Evolutionary conservation across 2,329 filamentous ascomycete genomes (phyloP).

Genomic region (Dissoconium aciculare): DNA sequence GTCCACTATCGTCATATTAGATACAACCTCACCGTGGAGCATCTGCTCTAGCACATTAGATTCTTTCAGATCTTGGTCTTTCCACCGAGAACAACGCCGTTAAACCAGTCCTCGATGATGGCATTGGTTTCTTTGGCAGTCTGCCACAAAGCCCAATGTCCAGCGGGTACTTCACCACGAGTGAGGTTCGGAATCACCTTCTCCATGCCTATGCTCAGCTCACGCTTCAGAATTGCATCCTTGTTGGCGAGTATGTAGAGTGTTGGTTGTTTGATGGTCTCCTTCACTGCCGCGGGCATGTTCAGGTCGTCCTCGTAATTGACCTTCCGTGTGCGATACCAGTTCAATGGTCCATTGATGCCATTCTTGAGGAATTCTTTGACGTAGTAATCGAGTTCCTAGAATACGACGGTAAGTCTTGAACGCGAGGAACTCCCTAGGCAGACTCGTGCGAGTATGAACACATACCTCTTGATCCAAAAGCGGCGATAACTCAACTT

Average conservation of each 20-base stretch:
- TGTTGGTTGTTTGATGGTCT: conserved; percentile 34
- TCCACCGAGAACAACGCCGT: conserved; percentile 36
- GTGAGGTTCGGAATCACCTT: conserved; percentile 49
- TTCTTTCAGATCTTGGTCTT: conserved; percentile 32
- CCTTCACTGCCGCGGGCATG: conserved; percentile 10
- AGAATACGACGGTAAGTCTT: conserved; percentile 1
- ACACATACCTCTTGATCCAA: conserved; percentile 43
- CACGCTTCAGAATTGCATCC: conserved; percentile 58
- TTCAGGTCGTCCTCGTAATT: conserved; percentile 63
- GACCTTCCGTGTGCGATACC: conserved; percentile 55
- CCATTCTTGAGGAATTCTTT: conserved; percentile 56
- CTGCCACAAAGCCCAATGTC: conserved; percentile 76
- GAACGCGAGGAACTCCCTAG: conserved; percentile 3
- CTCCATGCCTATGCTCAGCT: conserved; percentile 59
- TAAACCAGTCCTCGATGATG: conserved; percentile 53
- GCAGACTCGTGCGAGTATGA: neutral
- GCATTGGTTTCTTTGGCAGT: conserved; percentile 54
- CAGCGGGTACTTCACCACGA: conserved; percentile 48
- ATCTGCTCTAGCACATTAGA: too few relatives aligned
- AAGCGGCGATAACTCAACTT: conserved; percentile 42
- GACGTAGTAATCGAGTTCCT: conserved; percentile 63
- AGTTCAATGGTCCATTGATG: conserved; percentile 54
- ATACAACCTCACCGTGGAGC: too few relatives aligned
- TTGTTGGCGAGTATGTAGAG: conserved; percentile 59
- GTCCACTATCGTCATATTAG: too few relatives aligned